Base-by-base conservation (phyloP, 805 yeast genomes). In the Komagataella mondaviorum region DNA sequence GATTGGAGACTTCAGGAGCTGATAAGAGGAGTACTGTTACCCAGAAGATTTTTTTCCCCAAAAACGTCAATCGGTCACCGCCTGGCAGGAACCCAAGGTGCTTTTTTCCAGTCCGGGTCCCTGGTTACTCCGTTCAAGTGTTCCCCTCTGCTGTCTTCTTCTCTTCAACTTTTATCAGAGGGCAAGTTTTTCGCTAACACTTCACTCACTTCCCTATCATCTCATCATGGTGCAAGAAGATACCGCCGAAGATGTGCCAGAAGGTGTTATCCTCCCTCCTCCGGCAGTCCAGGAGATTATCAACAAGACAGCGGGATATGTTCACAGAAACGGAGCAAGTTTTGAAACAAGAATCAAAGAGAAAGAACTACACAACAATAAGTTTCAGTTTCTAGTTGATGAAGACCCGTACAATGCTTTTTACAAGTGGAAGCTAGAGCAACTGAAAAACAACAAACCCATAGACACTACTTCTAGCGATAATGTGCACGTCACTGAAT, bases 241-340 rank as follows among this genome's bases (percentile, higher is more conserved):
- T 3, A 24, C 36, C 6, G 43, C 54, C 1, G 6, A 30, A 10
- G 39, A 30, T 14, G 14, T 30, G 4, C 74, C 73, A 1, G 73
- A 69, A 0, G 71, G 68, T 18, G 60, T 77, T 8, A 71, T 71
- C 7, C 70, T 80, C 2, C 86, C 88, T 0, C 82, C 86, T 2
- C 75, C 69, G 6, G 71, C 73, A 10, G 57, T 74, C 5, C 65
- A 69, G 54, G 72, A 72, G 14, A 72, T 77, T 17, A 82, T 90
- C 17, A 81, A 77, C 49, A 85, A 83, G 59, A 85, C 96, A 0
- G 88, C 83, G 0, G 76, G 70, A 3, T 87, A 83, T 59, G 88
- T 89, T 5, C 57, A 67, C 24, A 71, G 84, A 55, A 85, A 87
- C 59, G 96, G 96, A 0, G 58, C 62, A 1, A 68, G 75, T 1